These are phyloP conservation scores for Polygonum aviculare DNA, from an alignment of 148 eudicot species.

Conservation along the genomic window DNA sequence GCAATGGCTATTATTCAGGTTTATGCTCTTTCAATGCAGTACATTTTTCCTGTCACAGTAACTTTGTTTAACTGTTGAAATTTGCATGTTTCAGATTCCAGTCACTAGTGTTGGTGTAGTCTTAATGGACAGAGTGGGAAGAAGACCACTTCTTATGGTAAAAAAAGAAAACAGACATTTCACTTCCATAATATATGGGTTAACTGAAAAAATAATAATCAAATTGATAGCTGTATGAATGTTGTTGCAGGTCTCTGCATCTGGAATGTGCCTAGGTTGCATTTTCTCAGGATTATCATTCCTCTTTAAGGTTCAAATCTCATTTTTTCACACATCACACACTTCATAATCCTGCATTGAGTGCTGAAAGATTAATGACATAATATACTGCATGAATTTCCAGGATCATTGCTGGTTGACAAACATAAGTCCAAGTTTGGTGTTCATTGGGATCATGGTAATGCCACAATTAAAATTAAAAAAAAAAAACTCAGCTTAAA, in stretches of 20 bases:
- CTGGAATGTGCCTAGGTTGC: conserved; percentile 17
- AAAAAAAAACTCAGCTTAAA: neutral
- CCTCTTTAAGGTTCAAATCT: conserved; percentile 10
- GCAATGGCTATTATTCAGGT: conserved; percentile 60
- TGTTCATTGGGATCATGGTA: conserved; percentile 24
- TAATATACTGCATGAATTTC: neutral
- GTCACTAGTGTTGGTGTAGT: conserved; percentile 25
- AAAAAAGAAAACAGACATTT: neutral
- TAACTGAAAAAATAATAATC: neutral
- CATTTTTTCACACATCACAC: neutral
- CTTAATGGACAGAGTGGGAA: conserved; percentile 41
- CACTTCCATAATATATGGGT: neutral
- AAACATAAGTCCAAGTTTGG: conserved; percentile 19
- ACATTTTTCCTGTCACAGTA: neutral
- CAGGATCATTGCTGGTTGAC: conserved; percentile 26
- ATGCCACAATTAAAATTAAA: neutral
- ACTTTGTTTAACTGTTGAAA: neutral
- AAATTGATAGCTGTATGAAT: neutral
- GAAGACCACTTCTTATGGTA: conserved; percentile 45
- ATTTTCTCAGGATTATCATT: conserved; percentile 15
- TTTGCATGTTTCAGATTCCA: conserved; percentile 27
- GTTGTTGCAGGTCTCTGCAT: conserved; percentile 10
- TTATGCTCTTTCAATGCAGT: neutral
- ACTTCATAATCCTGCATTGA: neutral
- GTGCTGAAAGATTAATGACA: neutral